Conservation (phyloP, 352 stramenopile genomes). For the Phytophthora quininea region DNA sequence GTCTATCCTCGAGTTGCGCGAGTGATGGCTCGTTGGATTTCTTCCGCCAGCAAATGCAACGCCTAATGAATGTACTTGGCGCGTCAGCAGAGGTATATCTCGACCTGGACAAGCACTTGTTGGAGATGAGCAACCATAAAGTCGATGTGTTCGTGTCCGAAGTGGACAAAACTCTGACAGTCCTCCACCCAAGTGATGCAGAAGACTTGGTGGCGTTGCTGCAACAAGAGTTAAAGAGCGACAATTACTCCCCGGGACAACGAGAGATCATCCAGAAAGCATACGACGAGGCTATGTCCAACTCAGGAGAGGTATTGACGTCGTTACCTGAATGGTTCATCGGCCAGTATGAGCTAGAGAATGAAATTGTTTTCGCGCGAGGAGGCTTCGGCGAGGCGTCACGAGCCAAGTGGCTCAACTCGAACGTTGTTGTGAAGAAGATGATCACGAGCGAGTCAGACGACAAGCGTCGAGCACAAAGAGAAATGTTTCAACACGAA, state of each 20-base stretch:
- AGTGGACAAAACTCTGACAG: background rate
- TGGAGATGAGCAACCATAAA: background rate
- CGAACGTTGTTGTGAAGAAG: too few relatives aligned
- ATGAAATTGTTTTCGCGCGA: too few relatives aligned
- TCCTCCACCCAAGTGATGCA: background rate
- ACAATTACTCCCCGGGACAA: background rate
- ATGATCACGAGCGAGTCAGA: too few relatives aligned
- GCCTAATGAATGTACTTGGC: background rate
- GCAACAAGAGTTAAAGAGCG: background rate
- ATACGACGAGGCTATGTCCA: too few relatives aligned
- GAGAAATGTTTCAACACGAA: too few relatives aligned
- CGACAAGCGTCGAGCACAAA: too few relatives aligned
- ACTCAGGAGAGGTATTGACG: too few relatives aligned
- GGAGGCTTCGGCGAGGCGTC: too few relatives aligned
- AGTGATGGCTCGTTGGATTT: background rate
- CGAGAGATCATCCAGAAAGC: too few relatives aligned
- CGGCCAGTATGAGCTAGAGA: too few relatives aligned
- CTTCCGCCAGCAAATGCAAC: background rate
- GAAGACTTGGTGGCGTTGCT: background rate
- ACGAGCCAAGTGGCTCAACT: too few relatives aligned
- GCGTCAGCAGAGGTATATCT: background rate
- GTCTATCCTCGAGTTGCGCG: background rate
- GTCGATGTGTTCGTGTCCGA: background rate
- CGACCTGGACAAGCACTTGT: background rate
- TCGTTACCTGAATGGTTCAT: too few relatives aligned